phyloP scores from a whole-genome alignment of 2,329 filamentous ascomycete species.

The Ophiostoma tasmaniense region DNA sequence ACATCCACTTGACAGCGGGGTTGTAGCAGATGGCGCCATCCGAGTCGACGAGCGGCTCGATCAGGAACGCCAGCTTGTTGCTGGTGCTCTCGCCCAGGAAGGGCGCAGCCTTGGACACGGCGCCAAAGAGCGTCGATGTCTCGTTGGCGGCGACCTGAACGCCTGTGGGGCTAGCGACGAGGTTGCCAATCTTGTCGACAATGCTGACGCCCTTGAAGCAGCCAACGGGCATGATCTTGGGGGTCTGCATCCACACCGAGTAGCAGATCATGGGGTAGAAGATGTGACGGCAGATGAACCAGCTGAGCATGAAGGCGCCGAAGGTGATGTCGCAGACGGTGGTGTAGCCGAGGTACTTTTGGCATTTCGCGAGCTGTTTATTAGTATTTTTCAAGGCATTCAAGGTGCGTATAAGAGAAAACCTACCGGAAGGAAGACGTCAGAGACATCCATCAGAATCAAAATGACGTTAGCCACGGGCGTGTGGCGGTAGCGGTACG shows the following conservation, averaged over 20 bases:
- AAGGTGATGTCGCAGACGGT: conserved; percentile 74
- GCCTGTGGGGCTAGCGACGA: conserved; percentile 33
- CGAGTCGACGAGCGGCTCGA: conserved; percentile 65
- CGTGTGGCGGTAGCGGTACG: conserved; percentile 80
- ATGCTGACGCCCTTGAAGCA: conserved; percentile 57
- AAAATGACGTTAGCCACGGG: conserved; percentile 83
- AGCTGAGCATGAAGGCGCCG: conserved; percentile 74
- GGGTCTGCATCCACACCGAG: conserved; percentile 64
- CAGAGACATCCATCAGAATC: conserved; percentile 87
- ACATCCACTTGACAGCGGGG: conserved; percentile 62
- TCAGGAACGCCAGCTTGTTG: conserved; percentile 50
- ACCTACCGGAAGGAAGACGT: conserved; percentile 75
- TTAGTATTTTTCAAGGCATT: background rate
- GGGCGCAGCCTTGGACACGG: conserved; percentile 11
- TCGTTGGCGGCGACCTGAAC: conserved; percentile 10
- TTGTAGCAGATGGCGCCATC: conserved; percentile 75
- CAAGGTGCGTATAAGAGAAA: too few species aligned
- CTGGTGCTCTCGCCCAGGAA: conserved; percentile 4
- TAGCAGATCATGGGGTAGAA: conserved; percentile 73
- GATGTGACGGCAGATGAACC: conserved; percentile 76
- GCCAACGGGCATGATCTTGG: conserved; percentile 53
- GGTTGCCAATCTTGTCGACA: conserved; percentile 24
- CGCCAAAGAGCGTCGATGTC: conserved; percentile 11
- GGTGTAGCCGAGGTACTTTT: conserved; percentile 78
- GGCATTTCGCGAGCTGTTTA: conserved; percentile 71